Percentiles rank a stretch among this genome's conserved stretches.
Evolutionary conservation across 2,329 filamentous ascomycete species (phyloP).

Genomic region (Colletotrichum salicis): DNA sequence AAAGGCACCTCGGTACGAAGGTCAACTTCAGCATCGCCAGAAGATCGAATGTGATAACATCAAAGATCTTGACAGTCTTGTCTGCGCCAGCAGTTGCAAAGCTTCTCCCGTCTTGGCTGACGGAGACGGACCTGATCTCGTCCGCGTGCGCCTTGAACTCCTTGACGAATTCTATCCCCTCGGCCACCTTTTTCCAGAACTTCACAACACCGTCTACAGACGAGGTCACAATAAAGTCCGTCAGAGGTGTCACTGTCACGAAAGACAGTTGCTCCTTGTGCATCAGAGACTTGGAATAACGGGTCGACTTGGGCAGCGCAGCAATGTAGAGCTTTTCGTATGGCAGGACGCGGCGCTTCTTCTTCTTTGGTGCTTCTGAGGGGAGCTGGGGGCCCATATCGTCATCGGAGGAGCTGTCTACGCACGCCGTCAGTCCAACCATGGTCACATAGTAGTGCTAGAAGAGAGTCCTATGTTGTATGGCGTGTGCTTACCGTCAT

Average conservation of each 20-base stretch:
- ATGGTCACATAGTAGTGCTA: background rate
- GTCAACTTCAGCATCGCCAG: slow-evolving; percentile 84
- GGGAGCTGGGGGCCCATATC: slow-evolving; percentile 95
- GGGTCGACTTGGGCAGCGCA: slow-evolving; percentile 81
- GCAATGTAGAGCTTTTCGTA: slow-evolving; percentile 96
- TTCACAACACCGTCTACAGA: slow-evolving; percentile 97
- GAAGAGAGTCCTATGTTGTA: background rate
- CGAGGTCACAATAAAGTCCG: slow-evolving; percentile 94
- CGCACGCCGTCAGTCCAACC: background rate
- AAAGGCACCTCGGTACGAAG: slow-evolving; percentile 80
- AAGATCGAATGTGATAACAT: slow-evolving; percentile 87
- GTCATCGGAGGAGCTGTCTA: slow-evolving; percentile 82
- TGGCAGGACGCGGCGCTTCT: slow-evolving; percentile 89
- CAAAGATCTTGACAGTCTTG: slow-evolving; percentile 82
- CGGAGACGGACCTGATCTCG: slow-evolving; percentile 84
- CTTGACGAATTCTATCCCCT: slow-evolving; percentile 96
- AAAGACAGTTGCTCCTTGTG: slow-evolving; percentile 95
- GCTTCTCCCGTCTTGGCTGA: slow-evolving; percentile 89
- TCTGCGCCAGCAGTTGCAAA: slow-evolving; percentile 90
- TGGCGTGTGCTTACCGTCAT: slow-evolving; percentile 50
- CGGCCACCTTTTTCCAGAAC: slow-evolving; percentile 97
- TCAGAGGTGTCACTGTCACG: slow-evolving; percentile 86
- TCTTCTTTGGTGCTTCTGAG: slow-evolving; percentile 81
- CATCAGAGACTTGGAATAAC: slow-evolving; percentile 97
- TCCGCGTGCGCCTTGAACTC: slow-evolving; percentile 93